Evolutionary conservation across 139 green algal genomes (phyloP).

Genomic region (Marvania coccoides): DNA sequence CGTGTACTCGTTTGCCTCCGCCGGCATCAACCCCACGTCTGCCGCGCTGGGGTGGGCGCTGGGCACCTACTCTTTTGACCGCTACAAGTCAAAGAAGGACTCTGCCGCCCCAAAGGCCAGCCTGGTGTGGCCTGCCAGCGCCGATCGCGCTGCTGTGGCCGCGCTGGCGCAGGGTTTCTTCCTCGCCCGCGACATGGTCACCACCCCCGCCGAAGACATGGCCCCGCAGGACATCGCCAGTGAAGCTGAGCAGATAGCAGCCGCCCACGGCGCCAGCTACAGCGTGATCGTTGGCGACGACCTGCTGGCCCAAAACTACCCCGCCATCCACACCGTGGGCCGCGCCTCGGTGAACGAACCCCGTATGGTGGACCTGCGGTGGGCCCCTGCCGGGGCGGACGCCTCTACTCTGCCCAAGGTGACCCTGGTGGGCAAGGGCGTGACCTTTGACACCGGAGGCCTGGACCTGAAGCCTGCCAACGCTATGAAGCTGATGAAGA

Average conservation of each 20-base stretch:
- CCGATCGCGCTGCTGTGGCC: slow-evolving; percentile 12
- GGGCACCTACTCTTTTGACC: slow-evolving; percentile 32
- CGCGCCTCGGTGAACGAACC: slow-evolving; percentile 33
- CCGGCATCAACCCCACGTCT: not conserved
- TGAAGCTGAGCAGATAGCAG: slow-evolving; percentile 40
- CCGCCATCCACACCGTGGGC: slow-evolving; percentile 54
- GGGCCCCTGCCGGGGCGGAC: not conserved
- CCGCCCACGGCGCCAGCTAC: slow-evolving; percentile 21
- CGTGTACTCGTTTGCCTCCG: not conserved
- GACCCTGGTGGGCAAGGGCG: slow-evolving; percentile 60
- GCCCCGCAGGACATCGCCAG: slow-evolving; percentile 33
- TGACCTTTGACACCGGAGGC: slow-evolving; percentile 55
- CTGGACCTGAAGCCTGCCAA: slow-evolving; percentile 55
- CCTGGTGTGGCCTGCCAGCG: slow-evolving; percentile 25
- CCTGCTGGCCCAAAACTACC: slow-evolving; percentile 45
- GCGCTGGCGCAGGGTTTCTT: slow-evolving; percentile 12
- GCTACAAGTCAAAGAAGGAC: slow-evolving; percentile 32
- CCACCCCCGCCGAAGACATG: slow-evolving; percentile 56
- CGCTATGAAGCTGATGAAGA: slow-evolving; percentile 68
- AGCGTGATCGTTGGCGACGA: slow-evolving; percentile 32
- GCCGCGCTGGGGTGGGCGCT: slow-evolving; percentile 28
- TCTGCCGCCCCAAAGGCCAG: slow-evolving; percentile 7
- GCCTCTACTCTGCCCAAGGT: slow-evolving; percentile 31
- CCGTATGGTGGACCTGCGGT: slow-evolving; percentile 31
- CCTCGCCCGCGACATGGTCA: slow-evolving; percentile 51